Evolutionary conservation across 2,329 filamentous ascomycete species (phyloP).

Genomic region (Hansfordia pulvinata): DNA sequence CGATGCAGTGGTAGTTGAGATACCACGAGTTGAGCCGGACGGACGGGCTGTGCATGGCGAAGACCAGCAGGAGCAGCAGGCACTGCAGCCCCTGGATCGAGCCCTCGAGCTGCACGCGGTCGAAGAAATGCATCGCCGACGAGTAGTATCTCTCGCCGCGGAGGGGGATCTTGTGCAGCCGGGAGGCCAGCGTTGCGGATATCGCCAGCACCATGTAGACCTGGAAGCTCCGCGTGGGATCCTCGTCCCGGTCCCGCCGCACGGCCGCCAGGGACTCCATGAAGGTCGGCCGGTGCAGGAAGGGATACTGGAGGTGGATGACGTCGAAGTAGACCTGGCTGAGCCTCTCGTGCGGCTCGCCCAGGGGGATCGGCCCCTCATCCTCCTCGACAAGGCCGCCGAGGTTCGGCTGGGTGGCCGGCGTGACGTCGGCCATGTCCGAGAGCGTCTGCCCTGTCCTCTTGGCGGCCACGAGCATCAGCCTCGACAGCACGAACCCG

Average conservation of each 20-base stretch:
- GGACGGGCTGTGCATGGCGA: slow-evolving; percentile 34
- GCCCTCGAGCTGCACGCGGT: slow-evolving; percentile 30
- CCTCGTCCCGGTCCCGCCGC: slow-evolving; percentile 15
- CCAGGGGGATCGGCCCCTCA: too few relatives aligned
- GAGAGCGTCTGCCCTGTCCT: slow-evolving; percentile 5
- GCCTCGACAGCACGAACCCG: slow-evolving; percentile 36
- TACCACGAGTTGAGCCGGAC: slow-evolving; percentile 38
- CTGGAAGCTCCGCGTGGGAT: slow-evolving; percentile 26
- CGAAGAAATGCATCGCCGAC: slow-evolving; percentile 29
- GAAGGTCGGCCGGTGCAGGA: slow-evolving; percentile 30
- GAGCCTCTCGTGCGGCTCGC: too few relatives aligned
- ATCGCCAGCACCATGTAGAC: slow-evolving; percentile 39
- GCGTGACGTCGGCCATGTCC: too few relatives aligned
- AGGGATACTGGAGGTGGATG: slow-evolving; percentile 33
- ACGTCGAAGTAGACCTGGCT: slow-evolving; percentile 32
- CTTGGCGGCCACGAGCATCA: slow-evolving; percentile 27
- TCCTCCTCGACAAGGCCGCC: too few relatives aligned
- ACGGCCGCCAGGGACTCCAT: slow-evolving; percentile 18
- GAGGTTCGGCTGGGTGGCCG: too few relatives aligned
- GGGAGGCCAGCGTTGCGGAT: slow-evolving; percentile 28
- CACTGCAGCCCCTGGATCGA: slow-evolving; percentile 35
- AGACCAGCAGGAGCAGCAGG: slow-evolving; percentile 29
- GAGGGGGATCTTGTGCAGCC: slow-evolving; percentile 25
- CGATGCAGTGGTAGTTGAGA: slow-evolving; percentile 40
- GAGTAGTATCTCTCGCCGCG: slow-evolving; percentile 34